Conservation (phyloP, 139 green algal species). For the Helicosporidium sp. region DNA sequence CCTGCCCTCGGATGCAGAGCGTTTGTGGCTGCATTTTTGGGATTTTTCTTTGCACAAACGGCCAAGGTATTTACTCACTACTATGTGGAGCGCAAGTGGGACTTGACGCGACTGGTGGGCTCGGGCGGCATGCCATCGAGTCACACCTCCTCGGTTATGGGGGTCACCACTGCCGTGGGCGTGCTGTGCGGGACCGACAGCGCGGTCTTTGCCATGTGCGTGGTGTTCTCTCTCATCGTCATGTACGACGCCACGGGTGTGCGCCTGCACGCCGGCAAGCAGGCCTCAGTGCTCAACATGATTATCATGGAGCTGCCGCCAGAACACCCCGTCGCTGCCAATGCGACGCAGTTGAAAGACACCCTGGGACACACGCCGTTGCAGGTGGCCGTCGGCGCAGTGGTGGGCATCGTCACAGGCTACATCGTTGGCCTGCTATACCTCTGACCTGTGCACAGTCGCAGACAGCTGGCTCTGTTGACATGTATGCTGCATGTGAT, state of each 20-base stretch:
- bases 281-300: conserved; percentile 85
- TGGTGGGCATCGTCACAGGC: conserved; percentile 17
- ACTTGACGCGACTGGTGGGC: conserved; percentile 21
- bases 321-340: conserved; percentile 42
- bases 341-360: conserved; percentile 31
- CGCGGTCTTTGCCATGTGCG: conserved; percentile 41
- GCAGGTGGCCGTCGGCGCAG: conserved; percentile 24
- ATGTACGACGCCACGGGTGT: conserved; percentile 92
- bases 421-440: conserved; percentile 18
- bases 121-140: conserved; percentile 55
- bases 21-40: conserved; percentile 43
- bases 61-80: conserved; percentile 51
- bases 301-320: conserved; percentile 56
- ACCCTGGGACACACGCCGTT: conserved; percentile 57
- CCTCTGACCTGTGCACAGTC: no score
- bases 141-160: conserved; percentile 38
- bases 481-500: not conserved
- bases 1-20: conserved; percentile 11
- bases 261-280: conserved; percentile 77
- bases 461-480: not conserved
- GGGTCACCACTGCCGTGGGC: conserved; percentile 42
- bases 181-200: conserved; percentile 31
- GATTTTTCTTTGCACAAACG: conserved; percentile 44
- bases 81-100: conserved; percentile 26
- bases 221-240: conserved; percentile 34